Evolutionary conservation across 768 basidiomycete species (phyloP), one percentile per base, ranked within the genome.

Genomic region (Boletus sp.): DNA sequence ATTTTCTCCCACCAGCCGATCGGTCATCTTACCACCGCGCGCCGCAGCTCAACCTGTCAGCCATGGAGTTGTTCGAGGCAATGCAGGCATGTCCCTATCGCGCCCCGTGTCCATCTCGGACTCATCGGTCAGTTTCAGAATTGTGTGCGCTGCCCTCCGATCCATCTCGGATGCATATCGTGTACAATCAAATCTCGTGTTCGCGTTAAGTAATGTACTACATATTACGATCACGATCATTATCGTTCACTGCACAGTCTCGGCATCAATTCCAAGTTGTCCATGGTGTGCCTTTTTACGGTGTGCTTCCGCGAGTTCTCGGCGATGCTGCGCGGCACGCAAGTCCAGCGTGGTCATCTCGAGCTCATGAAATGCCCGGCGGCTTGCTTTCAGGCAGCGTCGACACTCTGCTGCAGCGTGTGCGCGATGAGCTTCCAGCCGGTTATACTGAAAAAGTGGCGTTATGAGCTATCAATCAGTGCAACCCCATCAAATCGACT

Each of bases 121-220:
- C 59, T 56, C 55, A 56, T 49, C 54, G 14, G 29, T 50, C 55
- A 2, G 35, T 60, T 59, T 57, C 64, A 90, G 87, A 77, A 79
- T 12, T 75, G 70, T 89, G 86, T 67, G 79, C 83, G 2, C 69
- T 87, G 46, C 85, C 87, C 14, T 83, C 83, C 66, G 83, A 90
- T 65, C 88, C 86, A 7, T 68, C 73, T 52, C 79, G 76, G 68
- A 86, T 85, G 24, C 74, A 90, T 60, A 86, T 89, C 74, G 81
- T 86, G 62, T 90, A 87, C 72, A 85, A 74, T 64, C 86, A 79
- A n/a, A 71, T 89, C 60, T 82, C 82, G 53, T 77, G 80, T 66
- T 57, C 57, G 41, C 63, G n/a, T 56, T 63, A 50, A 47, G 30
- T 47, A 47, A 61, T 59, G 61, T 59, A 57, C 60, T 59, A 56